Percentiles rank a stretch among this genome's conserved stretches.
Evolutionary conservation across 176 grass and related monocot genomes (phyloP).

Genomic region (Stipa capillata): DNA sequence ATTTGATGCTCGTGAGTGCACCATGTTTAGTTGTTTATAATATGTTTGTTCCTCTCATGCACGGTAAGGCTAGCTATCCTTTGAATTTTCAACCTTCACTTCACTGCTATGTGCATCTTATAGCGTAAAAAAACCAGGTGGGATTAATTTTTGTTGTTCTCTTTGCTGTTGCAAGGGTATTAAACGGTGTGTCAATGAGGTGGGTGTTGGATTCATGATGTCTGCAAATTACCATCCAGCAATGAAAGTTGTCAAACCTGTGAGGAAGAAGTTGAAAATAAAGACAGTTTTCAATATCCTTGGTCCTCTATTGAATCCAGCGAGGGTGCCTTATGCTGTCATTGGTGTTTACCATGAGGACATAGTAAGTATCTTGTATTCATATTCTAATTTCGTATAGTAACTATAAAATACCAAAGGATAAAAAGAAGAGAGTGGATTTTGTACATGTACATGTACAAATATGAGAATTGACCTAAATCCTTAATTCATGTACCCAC

Average conservation of each 20-base stretch:
- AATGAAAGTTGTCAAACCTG: constrained; percentile 90
- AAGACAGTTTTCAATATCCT: constrained; percentile 98
- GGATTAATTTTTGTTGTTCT: neutral
- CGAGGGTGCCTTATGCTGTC: constrained; percentile 80
- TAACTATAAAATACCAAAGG: neutral
- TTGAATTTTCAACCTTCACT: neutral
- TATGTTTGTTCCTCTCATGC: neutral
- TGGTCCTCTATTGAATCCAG: constrained; percentile 92
- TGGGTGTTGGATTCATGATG: constrained; percentile 97
- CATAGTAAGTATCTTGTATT: constrained; percentile 69
- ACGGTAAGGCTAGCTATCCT: neutral
- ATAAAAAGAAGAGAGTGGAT: no score
- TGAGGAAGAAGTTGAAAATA: constrained; percentile 89
- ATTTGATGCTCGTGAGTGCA: no score
- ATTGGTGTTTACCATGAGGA: constrained; percentile 94
- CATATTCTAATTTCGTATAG: neutral
- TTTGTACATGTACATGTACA: no score
- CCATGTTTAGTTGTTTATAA: neutral
- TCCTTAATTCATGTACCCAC: no score
- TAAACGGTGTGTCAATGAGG: constrained; percentile 73
- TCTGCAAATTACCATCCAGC: constrained; percentile 92
- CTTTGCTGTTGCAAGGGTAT: constrained; percentile 54
- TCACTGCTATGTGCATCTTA: neutral
- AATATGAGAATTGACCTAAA: no score
- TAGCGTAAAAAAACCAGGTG: neutral